Evolutionary conservation across 768 basidiomycete genomes (phyloP).

Genomic region (Termitomyces sp.): DNA sequence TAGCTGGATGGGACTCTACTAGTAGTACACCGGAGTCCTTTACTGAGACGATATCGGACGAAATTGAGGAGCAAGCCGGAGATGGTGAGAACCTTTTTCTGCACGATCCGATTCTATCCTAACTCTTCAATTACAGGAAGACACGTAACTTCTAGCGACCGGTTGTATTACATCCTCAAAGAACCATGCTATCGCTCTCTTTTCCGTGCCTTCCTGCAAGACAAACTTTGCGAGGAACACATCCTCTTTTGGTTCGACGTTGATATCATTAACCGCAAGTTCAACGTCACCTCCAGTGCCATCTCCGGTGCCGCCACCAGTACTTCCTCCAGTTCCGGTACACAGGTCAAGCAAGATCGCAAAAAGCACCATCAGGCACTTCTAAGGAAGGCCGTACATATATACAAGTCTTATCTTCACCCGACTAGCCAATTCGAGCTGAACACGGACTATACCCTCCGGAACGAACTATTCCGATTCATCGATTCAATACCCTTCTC

Average conservation of each 20-base stretch:
- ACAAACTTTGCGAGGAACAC: conserved; percentile 15
- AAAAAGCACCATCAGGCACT: conserved; percentile 10
- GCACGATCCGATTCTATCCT: background rate
- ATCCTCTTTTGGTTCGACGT: conserved; percentile 14
- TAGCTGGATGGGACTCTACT: conserved; percentile 10
- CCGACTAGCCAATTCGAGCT: conserved; percentile 12
- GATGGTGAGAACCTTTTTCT: background rate
- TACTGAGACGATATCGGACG: background rate
- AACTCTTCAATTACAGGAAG: background rate
- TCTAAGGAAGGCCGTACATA: conserved; percentile 7
- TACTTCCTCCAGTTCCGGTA: background rate
- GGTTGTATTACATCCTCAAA: conserved; percentile 9
- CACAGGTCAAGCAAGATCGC: conserved; percentile 7
- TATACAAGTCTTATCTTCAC: conserved; percentile 14
- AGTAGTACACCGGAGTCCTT: background rate
- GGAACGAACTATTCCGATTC: conserved; percentile 12
- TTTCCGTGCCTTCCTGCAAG: conserved; percentile 10
- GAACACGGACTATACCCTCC: conserved; percentile 12
- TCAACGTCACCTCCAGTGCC: conserved; percentile 12
- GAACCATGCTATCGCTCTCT: conserved; percentile 8
- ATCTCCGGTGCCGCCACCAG: background rate
- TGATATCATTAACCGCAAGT: conserved; percentile 12
- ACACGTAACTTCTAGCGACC: background rate
- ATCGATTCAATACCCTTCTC: conserved; percentile 4
- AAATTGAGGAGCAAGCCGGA: background rate